A percentile compares a stretch with the other conserved stretches of the same genome.
Conservation (phyloP, 306 rosid species). For the Pueraria montana region DNA sequence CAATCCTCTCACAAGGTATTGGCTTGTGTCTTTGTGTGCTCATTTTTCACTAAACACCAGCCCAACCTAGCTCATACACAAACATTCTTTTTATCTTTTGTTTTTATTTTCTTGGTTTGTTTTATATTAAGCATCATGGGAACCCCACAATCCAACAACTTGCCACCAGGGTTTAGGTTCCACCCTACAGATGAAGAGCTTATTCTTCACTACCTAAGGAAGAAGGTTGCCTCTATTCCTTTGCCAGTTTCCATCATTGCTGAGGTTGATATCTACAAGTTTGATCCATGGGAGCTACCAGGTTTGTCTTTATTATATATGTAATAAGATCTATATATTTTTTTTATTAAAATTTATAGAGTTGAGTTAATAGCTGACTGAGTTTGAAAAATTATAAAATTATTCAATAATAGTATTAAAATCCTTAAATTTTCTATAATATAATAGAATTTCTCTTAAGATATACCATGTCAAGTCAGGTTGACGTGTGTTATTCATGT, state of each 20-base stretch:
- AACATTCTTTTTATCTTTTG: not conserved
- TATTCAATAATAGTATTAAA: too few species aligned
- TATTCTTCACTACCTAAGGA: constrained; percentile 23
- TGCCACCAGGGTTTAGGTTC: constrained; percentile 33
- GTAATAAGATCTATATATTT: not conserved
- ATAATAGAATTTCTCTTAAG: not conserved
- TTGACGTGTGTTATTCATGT: not conserved
- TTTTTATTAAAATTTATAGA: not conserved
- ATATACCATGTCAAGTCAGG: not conserved
- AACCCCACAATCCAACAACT: constrained; percentile 15
- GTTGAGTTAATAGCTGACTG: too few species aligned
- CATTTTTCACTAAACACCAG: not conserved
- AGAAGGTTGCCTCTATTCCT: constrained; percentile 8
- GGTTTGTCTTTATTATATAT: constrained; percentile 15
- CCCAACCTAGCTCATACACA: not conserved
- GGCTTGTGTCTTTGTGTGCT: not conserved
- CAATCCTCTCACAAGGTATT: not conserved
- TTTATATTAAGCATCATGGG: not conserved
- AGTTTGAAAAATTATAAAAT: too few species aligned
- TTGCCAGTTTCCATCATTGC: constrained; percentile 29
- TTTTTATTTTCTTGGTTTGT: not conserved
- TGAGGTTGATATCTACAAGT: constrained; percentile 34
- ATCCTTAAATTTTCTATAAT: not conserved
- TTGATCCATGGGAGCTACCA: constrained; percentile 30
- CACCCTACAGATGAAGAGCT: constrained; percentile 34